These are phyloP conservation scores for Lagenaria siceraria DNA, from an alignment of 306 rosid genomes.

Conservation along the genomic window DNA sequence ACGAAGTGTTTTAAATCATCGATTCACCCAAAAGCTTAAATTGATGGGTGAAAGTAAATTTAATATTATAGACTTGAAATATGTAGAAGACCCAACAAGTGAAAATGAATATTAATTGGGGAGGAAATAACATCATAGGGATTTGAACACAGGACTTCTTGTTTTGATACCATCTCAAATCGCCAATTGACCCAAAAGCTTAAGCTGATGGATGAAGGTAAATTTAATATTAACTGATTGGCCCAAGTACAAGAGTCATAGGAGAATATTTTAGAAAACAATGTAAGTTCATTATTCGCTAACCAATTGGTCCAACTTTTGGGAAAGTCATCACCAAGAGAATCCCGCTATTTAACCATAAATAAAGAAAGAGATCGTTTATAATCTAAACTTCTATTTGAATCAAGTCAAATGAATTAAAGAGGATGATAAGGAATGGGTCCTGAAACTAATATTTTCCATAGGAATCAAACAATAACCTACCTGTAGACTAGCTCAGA, in stretches of 20 bases:
- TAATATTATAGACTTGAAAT: no score
- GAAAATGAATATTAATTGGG: no score
- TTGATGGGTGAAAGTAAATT: no score
- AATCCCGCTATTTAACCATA: not conserved
- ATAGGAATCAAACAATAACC: not conserved
- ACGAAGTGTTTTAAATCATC: no score
- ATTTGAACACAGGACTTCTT: no score
- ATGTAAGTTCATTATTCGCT: not conserved
- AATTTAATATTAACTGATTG: no score
- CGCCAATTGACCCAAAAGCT: no score
- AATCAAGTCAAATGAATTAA: not conserved
- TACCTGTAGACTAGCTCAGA: constrained; percentile 40
- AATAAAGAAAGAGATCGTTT: not conserved
- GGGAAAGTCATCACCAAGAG: not conserved
- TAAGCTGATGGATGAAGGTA: no score
- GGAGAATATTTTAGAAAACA: not conserved
- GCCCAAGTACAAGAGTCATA: not conserved
- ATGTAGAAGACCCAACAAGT: no score
- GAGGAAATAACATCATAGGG: no score
- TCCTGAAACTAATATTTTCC: not conserved
- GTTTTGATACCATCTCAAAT: no score
- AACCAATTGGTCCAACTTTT: not conserved
- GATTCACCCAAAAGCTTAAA: no score
- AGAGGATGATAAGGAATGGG: not conserved
- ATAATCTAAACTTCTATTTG: not conserved